Evolutionary conservation across 1,284 basidiomycete genomes (phyloP).

Genomic region (Fomitopsis betulina): DNA sequence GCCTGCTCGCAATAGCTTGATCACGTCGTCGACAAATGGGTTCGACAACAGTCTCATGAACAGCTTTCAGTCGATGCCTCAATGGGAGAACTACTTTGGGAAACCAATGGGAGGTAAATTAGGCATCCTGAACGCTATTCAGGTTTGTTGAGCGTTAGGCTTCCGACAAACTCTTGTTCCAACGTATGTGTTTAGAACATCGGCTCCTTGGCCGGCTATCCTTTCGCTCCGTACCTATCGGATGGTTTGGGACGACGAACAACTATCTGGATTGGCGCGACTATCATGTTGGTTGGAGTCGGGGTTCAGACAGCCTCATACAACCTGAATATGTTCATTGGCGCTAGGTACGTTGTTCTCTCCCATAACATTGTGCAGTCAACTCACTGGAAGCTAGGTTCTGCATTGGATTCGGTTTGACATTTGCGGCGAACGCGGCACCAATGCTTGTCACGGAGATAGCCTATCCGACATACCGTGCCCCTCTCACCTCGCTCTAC

Average conservation of each 20-base stretch:
- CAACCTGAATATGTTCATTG: conserved; percentile 79
- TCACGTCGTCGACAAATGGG: conserved; percentile 73
- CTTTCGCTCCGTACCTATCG: conserved; percentile 66
- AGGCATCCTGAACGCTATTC: conserved; percentile 74
- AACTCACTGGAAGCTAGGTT: conserved; percentile 38
- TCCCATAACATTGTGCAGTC: background rate
- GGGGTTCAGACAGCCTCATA: conserved; percentile 67
- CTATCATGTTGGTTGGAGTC: conserved; percentile 62
- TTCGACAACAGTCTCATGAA: conserved; percentile 80
- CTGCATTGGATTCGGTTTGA: conserved; percentile 76
- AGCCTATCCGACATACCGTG: conserved; percentile 73
- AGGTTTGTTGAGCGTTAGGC: conserved; percentile 36
- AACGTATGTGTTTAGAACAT: conserved; percentile 47
- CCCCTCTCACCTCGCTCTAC: conserved; percentile 65
- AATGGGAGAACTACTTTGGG: conserved; percentile 59
- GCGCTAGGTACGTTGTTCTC: conserved; percentile 47
- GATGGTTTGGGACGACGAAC: conserved; percentile 63
- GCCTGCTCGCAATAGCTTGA: conserved; percentile 39
- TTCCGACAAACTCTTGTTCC: too few species aligned
- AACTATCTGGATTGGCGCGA: conserved; percentile 59
- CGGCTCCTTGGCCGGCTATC: conserved; percentile 59
- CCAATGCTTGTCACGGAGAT: conserved; percentile 77
- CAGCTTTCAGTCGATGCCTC: conserved; percentile 59
- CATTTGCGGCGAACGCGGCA: conserved; percentile 71
- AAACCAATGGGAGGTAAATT: conserved; percentile 51